phyloP scores from a whole-genome alignment of 305 asterid genomes.

The Solanum aculeatissimum region DNA sequence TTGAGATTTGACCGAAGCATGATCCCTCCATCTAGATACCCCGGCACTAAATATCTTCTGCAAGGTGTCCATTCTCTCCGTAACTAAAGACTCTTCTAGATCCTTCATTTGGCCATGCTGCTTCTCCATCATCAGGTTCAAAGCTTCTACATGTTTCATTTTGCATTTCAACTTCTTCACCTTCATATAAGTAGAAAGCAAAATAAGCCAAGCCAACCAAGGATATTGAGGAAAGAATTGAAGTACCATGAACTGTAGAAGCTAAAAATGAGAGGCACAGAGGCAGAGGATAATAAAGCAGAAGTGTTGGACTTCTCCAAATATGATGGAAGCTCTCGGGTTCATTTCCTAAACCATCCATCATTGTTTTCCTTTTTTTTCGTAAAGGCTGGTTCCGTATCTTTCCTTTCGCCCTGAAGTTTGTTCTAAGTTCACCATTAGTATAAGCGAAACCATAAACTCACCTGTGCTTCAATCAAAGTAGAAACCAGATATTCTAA shows the following conservation, averaged over 20 bases:
- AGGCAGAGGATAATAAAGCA: background rate
- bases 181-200: constrained; percentile 21
- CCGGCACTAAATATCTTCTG: constrained; percentile 42
- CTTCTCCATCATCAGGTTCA: constrained; percentile 57
- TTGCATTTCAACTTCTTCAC: constrained; percentile 56
- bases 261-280: background rate
- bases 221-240: background rate
- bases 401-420: background rate
- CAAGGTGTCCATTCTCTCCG: constrained; percentile 39
- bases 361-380: background rate
- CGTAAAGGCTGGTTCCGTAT: background rate
- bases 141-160: constrained; percentile 47
- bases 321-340: background rate
- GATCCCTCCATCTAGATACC: constrained; percentile 41
- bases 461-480: constrained; percentile 70
- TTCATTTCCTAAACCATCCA: background rate
- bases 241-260: background rate
- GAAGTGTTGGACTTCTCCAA: background rate
- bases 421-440: background rate
- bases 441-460: background rate
- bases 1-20: constrained; percentile 19
- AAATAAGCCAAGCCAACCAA: background rate
- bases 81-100: constrained; percentile 46
- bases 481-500: constrained; percentile 60
- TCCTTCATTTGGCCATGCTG: constrained; percentile 45